phyloP scores from a whole-genome alignment of 768 basidiomycete species.

The Boletus tomentosulus region DNA sequence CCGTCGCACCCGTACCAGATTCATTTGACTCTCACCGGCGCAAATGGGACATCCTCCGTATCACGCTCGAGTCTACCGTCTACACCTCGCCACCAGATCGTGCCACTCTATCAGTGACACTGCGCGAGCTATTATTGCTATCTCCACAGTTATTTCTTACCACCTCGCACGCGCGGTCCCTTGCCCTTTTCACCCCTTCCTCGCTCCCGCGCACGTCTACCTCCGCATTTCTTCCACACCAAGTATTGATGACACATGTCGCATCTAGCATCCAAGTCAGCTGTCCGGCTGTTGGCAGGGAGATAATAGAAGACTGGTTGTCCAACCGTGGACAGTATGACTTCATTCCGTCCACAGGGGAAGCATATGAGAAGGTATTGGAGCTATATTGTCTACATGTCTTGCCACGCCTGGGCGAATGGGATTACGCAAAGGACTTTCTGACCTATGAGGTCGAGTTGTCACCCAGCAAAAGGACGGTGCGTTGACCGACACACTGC shows the following conservation, averaged over 20 bases:
- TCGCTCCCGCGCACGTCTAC: conserved; percentile 35
- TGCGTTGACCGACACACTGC: conserved; percentile 26
- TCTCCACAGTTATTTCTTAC: conserved; percentile 57
- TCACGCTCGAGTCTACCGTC: conserved; percentile 75
- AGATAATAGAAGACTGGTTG: conserved; percentile 78
- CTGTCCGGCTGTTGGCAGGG: conserved; percentile 54
- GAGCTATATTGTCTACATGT: conserved; percentile 75
- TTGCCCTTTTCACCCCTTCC: conserved; percentile 61
- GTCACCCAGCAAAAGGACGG: conserved; percentile 45
- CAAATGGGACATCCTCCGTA: conserved; percentile 86
- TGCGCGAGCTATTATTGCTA: conserved; percentile 51
- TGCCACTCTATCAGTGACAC: conserved; percentile 42
- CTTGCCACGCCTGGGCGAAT: conserved; percentile 68
- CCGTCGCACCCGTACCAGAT: conserved; percentile 32
- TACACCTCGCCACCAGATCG: conserved; percentile 51
- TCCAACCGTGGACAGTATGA: conserved; percentile 47
- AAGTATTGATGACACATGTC: conserved; percentile 65
- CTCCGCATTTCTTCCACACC: conserved; percentile 61
- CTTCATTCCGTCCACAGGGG: conserved; percentile 31
- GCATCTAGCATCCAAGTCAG: conserved; percentile 67
- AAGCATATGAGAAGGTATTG: conserved; percentile 69
- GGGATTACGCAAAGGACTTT: conserved; percentile 78
- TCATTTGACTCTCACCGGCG: conserved; percentile 49
- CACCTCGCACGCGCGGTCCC: conserved; percentile 58
- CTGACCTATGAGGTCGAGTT: conserved; percentile 70